phyloP scores from a whole-genome alignment of 2,329 filamentous ascomycete genomes.

The Penicillium freii region DNA sequence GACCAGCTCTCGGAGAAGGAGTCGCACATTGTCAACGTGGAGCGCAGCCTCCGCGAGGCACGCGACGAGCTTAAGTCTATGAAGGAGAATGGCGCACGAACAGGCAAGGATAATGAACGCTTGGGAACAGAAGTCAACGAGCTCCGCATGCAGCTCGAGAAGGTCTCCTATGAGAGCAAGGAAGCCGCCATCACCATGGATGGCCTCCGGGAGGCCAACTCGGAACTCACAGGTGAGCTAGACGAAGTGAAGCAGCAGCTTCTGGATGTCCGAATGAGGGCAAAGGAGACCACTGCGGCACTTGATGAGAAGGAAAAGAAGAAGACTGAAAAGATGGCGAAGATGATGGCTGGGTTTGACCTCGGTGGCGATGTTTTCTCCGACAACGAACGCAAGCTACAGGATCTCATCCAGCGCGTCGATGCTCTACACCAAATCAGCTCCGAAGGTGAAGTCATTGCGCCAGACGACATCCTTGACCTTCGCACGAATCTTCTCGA shows the following conservation, averaged over 20 bases:
- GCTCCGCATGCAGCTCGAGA: constrained; percentile 94
- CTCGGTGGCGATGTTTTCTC: constrained; percentile 90
- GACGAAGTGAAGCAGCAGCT: constrained; percentile 96
- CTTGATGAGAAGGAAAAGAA: constrained; percentile 97
- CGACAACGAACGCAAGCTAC: constrained; percentile 83
- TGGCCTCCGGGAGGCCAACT: constrained; percentile 90
- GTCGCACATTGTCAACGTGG: constrained; percentile 71
- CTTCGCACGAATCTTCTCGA: constrained; percentile 78
- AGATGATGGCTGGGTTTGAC: constrained; percentile 99
- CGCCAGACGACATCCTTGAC: constrained; percentile 75
- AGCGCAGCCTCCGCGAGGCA: constrained; percentile 76
- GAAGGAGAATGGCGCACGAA: constrained; percentile 80
- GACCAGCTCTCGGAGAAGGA: constrained; percentile 95
- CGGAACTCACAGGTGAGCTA: constrained; percentile 84
- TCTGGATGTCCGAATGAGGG: constrained; percentile 92
- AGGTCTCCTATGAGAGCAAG: constrained; percentile 92
- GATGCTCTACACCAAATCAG: constrained; percentile 76
- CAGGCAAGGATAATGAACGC: constrained; percentile 86
- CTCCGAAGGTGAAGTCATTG: constrained; percentile 72
- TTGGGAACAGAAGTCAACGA: constrained; percentile 84
- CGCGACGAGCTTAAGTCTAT: constrained; percentile 82
- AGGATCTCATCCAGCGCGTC: constrained; percentile 78
- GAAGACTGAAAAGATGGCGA: constrained; percentile 98
- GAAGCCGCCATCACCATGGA: constrained; percentile 98
- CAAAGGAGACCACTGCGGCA: constrained; percentile 85